Conservation (phyloP, 805 yeast species). For the Priceomyces medius region DNA sequence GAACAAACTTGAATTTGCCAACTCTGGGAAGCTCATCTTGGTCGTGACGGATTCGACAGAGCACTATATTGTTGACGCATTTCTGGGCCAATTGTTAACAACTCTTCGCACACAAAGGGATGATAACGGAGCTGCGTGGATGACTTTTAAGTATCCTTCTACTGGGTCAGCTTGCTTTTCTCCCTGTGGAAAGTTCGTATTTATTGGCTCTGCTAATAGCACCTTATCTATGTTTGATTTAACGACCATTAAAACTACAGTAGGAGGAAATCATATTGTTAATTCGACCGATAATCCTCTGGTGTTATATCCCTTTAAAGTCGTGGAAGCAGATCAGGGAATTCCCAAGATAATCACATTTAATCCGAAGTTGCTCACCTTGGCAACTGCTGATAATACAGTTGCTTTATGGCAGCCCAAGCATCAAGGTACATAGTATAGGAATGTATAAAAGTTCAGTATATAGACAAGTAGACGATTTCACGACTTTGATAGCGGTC, state of each 20-base stretch:
- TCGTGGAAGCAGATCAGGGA: slow-evolving; percentile 23
- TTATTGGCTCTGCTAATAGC: slow-evolving; percentile 30
- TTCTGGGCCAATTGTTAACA: slow-evolving; percentile 52
- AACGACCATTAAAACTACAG: slow-evolving; percentile 19
- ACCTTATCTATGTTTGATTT: slow-evolving; percentile 32
- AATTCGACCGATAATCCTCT: slow-evolving; percentile 17
- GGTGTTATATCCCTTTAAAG: slow-evolving; percentile 21
- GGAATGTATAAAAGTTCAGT: not conserved
- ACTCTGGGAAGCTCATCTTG: slow-evolving; percentile 65
- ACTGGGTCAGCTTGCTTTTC: slow-evolving; percentile 36
- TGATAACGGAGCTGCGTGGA: slow-evolving; percentile 15
- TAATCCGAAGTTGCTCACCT: slow-evolving; percentile 58
- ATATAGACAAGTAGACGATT: too few relatives aligned
- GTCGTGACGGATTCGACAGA: slow-evolving; percentile 52
- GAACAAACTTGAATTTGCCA: slow-evolving; percentile 75
- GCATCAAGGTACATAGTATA: not conserved
- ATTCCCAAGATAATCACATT: slow-evolving; percentile 53
- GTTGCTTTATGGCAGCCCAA: slow-evolving; percentile 40
- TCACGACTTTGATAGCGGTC: not conserved
- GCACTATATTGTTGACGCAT: slow-evolving; percentile 70
- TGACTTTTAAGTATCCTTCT: slow-evolving; percentile 30
- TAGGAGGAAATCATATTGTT: slow-evolving; percentile 19
- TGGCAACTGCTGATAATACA: slow-evolving; percentile 62
- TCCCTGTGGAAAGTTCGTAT: slow-evolving; percentile 40
- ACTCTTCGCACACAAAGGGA: slow-evolving; percentile 12